Base-by-base conservation (phyloP, 2,329 filamentous ascomycete genomes). In the Exophiala bonariae region DNA sequence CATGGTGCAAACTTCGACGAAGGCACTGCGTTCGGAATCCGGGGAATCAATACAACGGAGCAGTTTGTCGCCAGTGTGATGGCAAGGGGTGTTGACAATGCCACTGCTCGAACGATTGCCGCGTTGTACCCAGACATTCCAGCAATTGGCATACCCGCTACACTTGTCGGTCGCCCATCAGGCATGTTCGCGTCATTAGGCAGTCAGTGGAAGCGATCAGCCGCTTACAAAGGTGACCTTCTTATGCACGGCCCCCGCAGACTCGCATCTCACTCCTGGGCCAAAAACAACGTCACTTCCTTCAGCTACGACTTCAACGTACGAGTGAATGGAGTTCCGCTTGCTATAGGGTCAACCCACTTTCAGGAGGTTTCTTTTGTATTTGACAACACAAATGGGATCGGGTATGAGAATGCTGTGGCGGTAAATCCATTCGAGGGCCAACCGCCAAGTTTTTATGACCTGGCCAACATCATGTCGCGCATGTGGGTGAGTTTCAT, bases 1-100 rank as follows among this genome's bases (percentile, higher is more conserved):
- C 68, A 76, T 26, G 84, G 85, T 5, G 76, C 76, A 28, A 87
- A 86, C 62, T 77, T 76, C 1, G 84, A 87, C 56, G 85, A 88
- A 61, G 85, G 82, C 2, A 77, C 76, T 1, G 68, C 70, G 1
- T 85, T 84, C 57, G 76, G 71, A 0, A 72, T 74, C 9, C 61
- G 51, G 4, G 76, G 74, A 13, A 49, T 85, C 51, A 77, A 83
- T 59, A 80, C 75, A 1, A 76, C 72, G 9, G 72, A 66, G 13
- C 71, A 82, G 40, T 79, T 83, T 58, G 63, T 68, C 35, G 59
- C 62, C 16, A 68, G 64, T 40, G 63, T 78, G 11, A 66, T 64
- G 22, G 55, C 61, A 59, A 51, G 17, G 3, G 47, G 49, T 2
- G 38, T 41, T 10, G 35, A 50, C 36, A 34, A 33, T 55, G 61